Evolutionary conservation across 1,139 yeast genomes (phyloP).

Genomic region (Sugiyamaella sp.): DNA sequence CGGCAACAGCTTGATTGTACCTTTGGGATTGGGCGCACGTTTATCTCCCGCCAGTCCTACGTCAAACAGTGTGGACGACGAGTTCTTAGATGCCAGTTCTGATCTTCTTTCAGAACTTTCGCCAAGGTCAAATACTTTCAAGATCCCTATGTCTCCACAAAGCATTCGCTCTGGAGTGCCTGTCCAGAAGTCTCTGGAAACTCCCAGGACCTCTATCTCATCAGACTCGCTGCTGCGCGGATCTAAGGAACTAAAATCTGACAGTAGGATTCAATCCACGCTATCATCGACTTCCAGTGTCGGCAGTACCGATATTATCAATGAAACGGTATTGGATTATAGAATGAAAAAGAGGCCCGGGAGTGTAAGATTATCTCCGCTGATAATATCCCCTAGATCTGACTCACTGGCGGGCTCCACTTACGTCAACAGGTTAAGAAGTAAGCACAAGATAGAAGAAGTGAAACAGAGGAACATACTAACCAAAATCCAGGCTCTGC

Average conservation of each 20-base stretch:
- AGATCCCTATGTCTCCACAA: conserved; percentile 12
- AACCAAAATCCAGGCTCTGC: conserved; percentile 11
- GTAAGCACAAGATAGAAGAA: conserved; percentile 2
- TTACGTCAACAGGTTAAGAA: conserved; percentile 12
- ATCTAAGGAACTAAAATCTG: neutral
- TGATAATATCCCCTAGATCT: conserved; percentile 10
- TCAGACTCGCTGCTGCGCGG: conserved; percentile 11
- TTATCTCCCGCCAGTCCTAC: neutral
- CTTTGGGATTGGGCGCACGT: neutral
- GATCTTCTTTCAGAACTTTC: neutral
- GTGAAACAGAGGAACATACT: neutral
- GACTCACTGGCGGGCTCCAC: conserved; percentile 14
- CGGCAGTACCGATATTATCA: conserved; percentile 11
- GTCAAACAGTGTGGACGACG: neutral
- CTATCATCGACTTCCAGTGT: conserved; percentile 15
- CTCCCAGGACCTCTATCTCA: conserved; percentile 14
- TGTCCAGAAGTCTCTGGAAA: conserved; percentile 10
- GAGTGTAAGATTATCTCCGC: conserved; percentile 3
- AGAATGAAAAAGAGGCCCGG: neutral
- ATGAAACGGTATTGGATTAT: conserved; percentile 4
- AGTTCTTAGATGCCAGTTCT: neutral
- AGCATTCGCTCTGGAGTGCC: neutral
- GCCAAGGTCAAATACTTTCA: neutral
- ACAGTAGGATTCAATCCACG: conserved; percentile 6
- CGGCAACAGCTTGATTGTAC: neutral